These are phyloP conservation scores for Trichoderma aggressivum DNA, from an alignment of 2,329 filamentous ascomycete genomes.

Conservation along the genomic window DNA sequence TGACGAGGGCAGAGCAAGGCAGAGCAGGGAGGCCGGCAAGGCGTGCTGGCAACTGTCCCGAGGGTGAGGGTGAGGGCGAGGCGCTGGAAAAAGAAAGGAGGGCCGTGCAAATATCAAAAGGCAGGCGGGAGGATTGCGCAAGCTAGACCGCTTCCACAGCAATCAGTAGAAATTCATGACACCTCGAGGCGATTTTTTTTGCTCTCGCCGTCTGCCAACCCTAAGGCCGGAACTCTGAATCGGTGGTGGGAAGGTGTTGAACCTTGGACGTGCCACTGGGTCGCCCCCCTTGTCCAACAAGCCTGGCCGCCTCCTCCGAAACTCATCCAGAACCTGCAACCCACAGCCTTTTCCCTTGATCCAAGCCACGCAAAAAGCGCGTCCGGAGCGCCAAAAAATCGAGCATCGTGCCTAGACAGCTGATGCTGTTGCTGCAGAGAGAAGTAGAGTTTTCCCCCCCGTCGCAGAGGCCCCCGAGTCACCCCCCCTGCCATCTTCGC, in stretches of 20 bases:
- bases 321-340: constrained; percentile 24
- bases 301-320: constrained; percentile 26
- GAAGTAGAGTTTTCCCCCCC: constrained; percentile 24
- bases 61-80: background rate
- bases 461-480: background rate
- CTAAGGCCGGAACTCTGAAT: constrained; percentile 14
- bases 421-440: constrained; percentile 32
- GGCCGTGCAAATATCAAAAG: constrained; percentile 1
- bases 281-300: constrained; percentile 27
- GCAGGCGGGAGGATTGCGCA: background rate
- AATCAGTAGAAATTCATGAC: background rate
- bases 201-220: background rate
- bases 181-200: constrained; percentile 6
- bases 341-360: constrained; percentile 26
- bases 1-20: background rate
- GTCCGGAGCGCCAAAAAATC: constrained; percentile 27
- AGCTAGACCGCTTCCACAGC: background rate
- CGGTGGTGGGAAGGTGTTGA: constrained; percentile 19
- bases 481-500: background rate
- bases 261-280: constrained; percentile 22
- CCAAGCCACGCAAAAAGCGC: constrained; percentile 30
- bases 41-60: constrained; percentile 3
- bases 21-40: background rate
- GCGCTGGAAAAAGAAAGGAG: background rate
- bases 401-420: constrained; percentile 31